Base-by-base conservation (phyloP, 192 early-diverging fungal species). In the Gonapodya sp. region DNA sequence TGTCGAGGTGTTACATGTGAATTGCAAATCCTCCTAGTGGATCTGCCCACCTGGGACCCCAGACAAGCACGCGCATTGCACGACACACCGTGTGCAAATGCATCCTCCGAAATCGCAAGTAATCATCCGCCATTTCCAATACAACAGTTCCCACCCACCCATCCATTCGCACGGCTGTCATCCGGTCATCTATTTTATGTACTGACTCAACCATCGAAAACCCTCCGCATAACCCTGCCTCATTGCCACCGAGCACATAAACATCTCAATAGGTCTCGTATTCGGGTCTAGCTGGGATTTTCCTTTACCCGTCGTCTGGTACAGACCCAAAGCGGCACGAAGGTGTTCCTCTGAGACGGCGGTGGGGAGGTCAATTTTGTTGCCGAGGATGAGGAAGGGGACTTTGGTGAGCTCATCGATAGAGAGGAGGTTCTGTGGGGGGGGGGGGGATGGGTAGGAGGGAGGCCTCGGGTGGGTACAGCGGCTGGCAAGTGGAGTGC, bases 231-330 rank as follows among this genome's bases (percentile, higher is more conserved):
- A 99, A 86, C 97, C 97, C 89, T 96, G 95, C 88, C 94, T 92
- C 94, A 96, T 95, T 72, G 96, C 95, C 30, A 99, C 94, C 34
- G 96, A 98, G 90, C 96, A 97, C 97, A 99, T 99, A 85, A 96
- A 99, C 78, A 99, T 91, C 89, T 99, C 97, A 82, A 99, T 96
- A 73, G 97, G 94, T 79, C 97, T 92, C 83, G 96, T 94, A 83
- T 96, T 94, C 85, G 94, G 94, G 35, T 30, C 34, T 85, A 97
- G 91, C 79, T 92, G 91, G 36, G 96, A 92, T 88, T 96, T 98
- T 86, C 97, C 97, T 89, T 98, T 98, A 83, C 97, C 97, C 72
- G 96, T 99, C 73, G 96, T 97, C 87, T 99, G 96, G 92, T 93
- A 94, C 82, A 99, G 89, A 34, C 97, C 96, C 79, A 99, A 91